Conservation (phyloP, 2,329 filamentous ascomycete species). For the Geosmithia flava region DNA sequence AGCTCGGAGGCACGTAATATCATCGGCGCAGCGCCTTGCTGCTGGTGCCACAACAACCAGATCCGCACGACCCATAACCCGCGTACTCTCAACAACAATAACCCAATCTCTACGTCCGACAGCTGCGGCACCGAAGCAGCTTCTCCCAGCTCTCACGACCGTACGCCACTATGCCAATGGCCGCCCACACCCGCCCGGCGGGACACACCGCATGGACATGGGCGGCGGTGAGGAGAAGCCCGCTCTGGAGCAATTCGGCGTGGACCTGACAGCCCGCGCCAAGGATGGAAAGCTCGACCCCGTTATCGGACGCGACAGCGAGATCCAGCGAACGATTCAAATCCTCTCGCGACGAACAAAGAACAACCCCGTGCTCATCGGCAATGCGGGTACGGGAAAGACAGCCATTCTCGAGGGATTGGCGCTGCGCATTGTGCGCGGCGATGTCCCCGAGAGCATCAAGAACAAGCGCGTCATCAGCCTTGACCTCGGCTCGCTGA, state of each 20-base stretch:
- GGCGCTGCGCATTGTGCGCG: slow-evolving; percentile 77
- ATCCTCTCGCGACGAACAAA: slow-evolving; percentile 87
- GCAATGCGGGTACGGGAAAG: slow-evolving; percentile 82
- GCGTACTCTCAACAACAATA: slow-evolving; percentile 5
- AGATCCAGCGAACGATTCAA: slow-evolving; percentile 91
- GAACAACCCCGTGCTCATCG: slow-evolving; percentile 93
- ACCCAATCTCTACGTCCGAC: slow-evolving; percentile 9
- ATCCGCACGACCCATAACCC: slow-evolving; percentile 10
- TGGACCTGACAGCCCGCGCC: slow-evolving; percentile 79
- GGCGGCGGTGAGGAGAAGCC: slow-evolving; percentile 66
- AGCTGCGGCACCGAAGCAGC: slow-evolving; percentile 4
- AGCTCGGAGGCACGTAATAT: slow-evolving; percentile 25
- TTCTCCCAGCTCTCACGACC: slow-evolving; percentile 29
- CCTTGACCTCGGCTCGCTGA: slow-evolving; percentile 80
- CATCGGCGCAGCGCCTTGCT: slow-evolving; percentile 22
- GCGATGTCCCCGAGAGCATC: slow-evolving; percentile 90
- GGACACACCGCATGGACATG: slow-evolving; percentile 89
- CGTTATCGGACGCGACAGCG: slow-evolving; percentile 82
- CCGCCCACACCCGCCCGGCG: slow-evolving; percentile 75
- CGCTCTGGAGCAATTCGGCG: slow-evolving; percentile 79
- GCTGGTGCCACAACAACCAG: slow-evolving; percentile 14
- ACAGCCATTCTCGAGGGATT: slow-evolving; percentile 87
- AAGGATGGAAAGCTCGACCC: slow-evolving; percentile 87
- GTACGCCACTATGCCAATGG: slow-evolving; percentile 52
- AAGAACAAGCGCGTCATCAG: slow-evolving; percentile 87